Percentiles rank a stretch among this genome's conserved stretches.
These are phyloP conservation scores for Gamsiella multidivaricata DNA, from an alignment of 192 early-diverging fungal genomes.

Conservation along the genomic window DNA sequence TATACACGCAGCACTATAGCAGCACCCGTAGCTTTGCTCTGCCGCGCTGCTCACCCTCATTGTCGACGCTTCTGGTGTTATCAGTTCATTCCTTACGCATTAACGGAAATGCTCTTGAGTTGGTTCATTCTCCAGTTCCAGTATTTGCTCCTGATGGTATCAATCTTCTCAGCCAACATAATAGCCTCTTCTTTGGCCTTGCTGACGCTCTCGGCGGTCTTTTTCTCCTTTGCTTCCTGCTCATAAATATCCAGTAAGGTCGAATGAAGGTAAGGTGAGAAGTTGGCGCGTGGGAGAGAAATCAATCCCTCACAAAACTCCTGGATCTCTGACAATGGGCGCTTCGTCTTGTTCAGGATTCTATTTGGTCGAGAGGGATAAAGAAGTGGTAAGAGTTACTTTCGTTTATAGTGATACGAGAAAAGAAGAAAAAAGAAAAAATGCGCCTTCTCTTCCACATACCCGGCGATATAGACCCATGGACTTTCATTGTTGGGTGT, in stretches of 20 bases:
- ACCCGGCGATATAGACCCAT: constrained; percentile 93
- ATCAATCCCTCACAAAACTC: constrained; percentile 56
- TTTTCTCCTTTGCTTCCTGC: constrained; percentile 40
- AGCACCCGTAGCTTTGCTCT: too few relatives aligned
- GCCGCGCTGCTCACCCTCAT: too few relatives aligned
- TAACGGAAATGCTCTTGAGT: constrained; percentile 19
- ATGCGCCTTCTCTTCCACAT: constrained; percentile 3
- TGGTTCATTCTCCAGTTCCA: constrained; percentile 69
- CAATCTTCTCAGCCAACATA: constrained; percentile 65
- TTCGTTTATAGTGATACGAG: not conserved
- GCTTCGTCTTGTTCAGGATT: constrained; percentile 48
- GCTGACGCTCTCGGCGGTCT: constrained; percentile 22
- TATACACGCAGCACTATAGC: too few relatives aligned
- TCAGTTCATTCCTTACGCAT: constrained; percentile 17
- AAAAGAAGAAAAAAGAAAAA: not conserved
- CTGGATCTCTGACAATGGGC: constrained; percentile 51
- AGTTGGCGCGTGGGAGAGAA: constrained; percentile 23
- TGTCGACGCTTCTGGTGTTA: too few relatives aligned
- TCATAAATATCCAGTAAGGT: constrained; percentile 61
- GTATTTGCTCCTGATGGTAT: constrained; percentile 73
- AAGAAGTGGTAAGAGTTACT: not conserved
- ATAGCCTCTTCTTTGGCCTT: constrained; percentile 53
- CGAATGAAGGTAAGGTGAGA: constrained; percentile 55
- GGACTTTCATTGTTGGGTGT: constrained; percentile 94
- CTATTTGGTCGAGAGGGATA: constrained; percentile 21